phyloP scores from a whole-genome alignment of 2,329 filamentous ascomycete species.

The Chrysosporium keratinophilum region DNA sequence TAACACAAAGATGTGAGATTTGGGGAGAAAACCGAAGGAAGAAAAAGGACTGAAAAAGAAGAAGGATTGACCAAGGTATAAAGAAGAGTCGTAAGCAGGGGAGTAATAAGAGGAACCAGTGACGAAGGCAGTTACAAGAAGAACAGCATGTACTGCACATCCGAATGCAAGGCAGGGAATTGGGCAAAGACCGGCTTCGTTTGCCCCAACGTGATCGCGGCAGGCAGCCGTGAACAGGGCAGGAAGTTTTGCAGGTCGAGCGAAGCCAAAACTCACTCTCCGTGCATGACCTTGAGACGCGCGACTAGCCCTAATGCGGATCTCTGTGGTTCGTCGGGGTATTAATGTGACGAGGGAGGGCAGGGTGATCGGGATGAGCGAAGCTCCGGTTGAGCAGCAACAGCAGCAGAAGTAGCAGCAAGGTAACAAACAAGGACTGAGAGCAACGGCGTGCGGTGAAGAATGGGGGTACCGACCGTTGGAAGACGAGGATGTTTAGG shows the following conservation, averaged over 20 bases:
- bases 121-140: slow-evolving; percentile 10
- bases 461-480: not conserved
- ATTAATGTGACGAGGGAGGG: not conserved
- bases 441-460: not conserved
- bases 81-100: slow-evolving; percentile 10
- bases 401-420: not conserved
- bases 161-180: slow-evolving; percentile 13
- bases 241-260: slow-evolving; percentile 16
- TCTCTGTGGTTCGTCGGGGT: not conserved
- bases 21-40: slow-evolving; percentile 6
- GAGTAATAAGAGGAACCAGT: slow-evolving; percentile 15
- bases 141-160: not conserved
- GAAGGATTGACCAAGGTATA: not conserved
- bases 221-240: slow-evolving; percentile 20
- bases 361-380: not conserved
- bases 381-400: not conserved
- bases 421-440: not conserved
- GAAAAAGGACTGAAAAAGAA: slow-evolving; percentile 4
- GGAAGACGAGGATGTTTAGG: not conserved
- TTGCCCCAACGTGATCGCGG: slow-evolving; percentile 27
- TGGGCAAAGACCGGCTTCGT: slow-evolving; percentile 25
- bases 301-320: slow-evolving; percentile 12
- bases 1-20: slow-evolving; percentile 1
- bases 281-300: slow-evolving; percentile 22
- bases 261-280: slow-evolving; percentile 30